Percentiles rank a stretch among this genome's conserved stretches.
Conservation (phyloP, 1,284 basidiomycete genomes). For the Peniophora sp. region DNA sequence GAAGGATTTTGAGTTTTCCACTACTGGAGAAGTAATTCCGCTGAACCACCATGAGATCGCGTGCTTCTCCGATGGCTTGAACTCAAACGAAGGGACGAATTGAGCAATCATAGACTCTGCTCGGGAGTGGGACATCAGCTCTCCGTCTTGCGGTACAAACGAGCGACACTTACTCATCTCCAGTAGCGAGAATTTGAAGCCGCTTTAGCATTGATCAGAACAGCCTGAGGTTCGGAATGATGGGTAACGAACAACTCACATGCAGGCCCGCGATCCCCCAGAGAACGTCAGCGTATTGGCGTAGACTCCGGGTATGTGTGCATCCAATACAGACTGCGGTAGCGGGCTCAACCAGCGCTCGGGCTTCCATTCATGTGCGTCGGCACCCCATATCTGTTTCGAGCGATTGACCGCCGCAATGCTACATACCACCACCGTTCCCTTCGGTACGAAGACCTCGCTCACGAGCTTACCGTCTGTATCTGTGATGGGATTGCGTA, state of each 20-base stretch:
- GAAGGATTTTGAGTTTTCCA: not conserved
- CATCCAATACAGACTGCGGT: not conserved
- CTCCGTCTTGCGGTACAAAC: not conserved
- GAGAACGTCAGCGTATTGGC: constrained; percentile 6
- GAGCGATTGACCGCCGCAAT: constrained; percentile 12
- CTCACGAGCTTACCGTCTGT: constrained; percentile 2
- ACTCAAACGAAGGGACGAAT: not conserved
- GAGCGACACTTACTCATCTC: constrained; percentile 5
- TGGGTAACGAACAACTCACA: not conserved
- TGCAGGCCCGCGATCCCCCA: constrained; percentile 1
- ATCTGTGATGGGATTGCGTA: constrained; percentile 1
- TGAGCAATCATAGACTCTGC: not conserved
- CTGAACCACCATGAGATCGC: not conserved
- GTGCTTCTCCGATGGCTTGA: not conserved
- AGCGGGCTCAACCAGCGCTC: constrained; percentile 15
- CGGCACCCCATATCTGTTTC: constrained; percentile 15
- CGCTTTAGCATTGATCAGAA: constrained; percentile 17
- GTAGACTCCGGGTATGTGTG: constrained; percentile 4
- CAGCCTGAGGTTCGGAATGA: not conserved
- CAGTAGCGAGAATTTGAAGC: constrained; percentile 7
- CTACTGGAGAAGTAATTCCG: not conserved
- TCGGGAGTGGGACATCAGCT: not conserved
- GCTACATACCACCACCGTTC: constrained; percentile 14
- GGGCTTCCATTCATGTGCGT: constrained; percentile 20
- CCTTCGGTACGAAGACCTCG: constrained; percentile 2